A percentile compares a stretch with the other conserved stretches of the same genome.
phyloP scores from a whole-genome alignment of 805 yeast species.

The Candida cerambycidarum region DNA sequence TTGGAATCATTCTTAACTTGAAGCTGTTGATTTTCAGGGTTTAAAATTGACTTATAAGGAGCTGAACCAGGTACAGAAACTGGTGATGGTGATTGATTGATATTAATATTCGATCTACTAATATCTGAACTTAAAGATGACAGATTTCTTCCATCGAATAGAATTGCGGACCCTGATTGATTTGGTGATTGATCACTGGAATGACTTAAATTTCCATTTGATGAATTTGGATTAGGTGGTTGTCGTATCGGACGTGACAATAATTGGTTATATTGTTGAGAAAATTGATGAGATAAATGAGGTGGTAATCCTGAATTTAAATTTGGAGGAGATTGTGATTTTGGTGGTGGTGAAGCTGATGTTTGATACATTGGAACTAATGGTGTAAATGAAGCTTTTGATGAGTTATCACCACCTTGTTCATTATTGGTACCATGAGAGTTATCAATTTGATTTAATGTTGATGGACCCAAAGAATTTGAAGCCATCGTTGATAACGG shows the following conservation, averaged over 20 bases:
- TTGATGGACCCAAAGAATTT: not conserved
- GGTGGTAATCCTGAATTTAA: not conserved
- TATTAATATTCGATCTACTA: not conserved
- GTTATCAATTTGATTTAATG: not conserved
- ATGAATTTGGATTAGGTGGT: not conserved
- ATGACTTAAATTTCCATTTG: not conserved
- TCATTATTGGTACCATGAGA: not conserved
- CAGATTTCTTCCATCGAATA: not conserved
- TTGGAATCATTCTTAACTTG: not conserved
- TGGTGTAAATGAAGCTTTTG: constrained; percentile 1
- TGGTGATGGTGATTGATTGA: constrained; percentile 14
- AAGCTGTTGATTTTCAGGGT: not conserved
- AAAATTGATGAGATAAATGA: constrained; percentile 8
- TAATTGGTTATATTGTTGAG: constrained; percentile 10
- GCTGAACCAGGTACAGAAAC: constrained; percentile 17
- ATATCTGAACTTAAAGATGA: not conserved
- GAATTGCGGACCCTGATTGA: not conserved
- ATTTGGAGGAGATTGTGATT: not conserved
- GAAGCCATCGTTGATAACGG: not conserved
- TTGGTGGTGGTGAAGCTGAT: not conserved
- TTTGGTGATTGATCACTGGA: not conserved
- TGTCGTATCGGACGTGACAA: constrained; percentile 7
- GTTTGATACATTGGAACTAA: constrained; percentile 2
- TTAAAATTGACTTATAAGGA: constrained; percentile 2
- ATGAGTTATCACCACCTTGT: not conserved